Conservation (phyloP, 2,329 filamentous ascomycete genomes). For the Diaporthe humulicola region DNA sequence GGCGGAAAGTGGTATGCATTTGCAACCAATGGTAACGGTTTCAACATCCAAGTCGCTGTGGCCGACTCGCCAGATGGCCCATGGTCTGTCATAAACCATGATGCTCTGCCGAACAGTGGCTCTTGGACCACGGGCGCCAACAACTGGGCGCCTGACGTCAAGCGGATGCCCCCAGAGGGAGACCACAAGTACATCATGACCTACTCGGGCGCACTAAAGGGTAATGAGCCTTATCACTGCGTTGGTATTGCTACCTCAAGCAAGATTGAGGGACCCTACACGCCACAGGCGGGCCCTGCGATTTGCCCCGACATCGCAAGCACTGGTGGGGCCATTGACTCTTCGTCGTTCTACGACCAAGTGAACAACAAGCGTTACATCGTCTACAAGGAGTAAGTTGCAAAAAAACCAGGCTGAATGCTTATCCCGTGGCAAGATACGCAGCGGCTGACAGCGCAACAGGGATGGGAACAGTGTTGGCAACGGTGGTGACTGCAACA, state of each 20-base stretch:
- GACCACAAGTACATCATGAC: constrained; percentile 66
- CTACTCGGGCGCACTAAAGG: constrained; percentile 64
- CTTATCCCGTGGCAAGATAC: neutral
- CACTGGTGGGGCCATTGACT: constrained; percentile 73
- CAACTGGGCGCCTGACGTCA: constrained; percentile 74
- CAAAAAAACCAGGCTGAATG: neutral
- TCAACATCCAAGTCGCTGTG: constrained; percentile 67
- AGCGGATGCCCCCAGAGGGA: constrained; percentile 59
- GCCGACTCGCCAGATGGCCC: constrained; percentile 62
- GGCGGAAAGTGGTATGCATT: constrained; percentile 69
- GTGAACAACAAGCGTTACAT: constrained; percentile 68
- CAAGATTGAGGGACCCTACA: constrained; percentile 65
- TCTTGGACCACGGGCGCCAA: constrained; percentile 67
- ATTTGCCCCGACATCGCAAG: constrained; percentile 63
- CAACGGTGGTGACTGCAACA: constrained; percentile 58
- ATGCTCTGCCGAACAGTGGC: constrained; percentile 65
- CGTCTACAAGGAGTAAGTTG: constrained; percentile 64
- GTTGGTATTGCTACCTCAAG: constrained; percentile 67
- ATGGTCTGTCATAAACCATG: constrained; percentile 61
- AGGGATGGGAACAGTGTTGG: constrained; percentile 72
- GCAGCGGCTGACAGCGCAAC: neutral
- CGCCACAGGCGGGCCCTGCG: constrained; percentile 59
- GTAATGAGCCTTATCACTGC: constrained; percentile 62
- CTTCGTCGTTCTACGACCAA: constrained; percentile 69
- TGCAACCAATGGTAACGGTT: constrained; percentile 64